Evolutionary conservation across 2,329 filamentous ascomycete genomes (phyloP).

Genomic region (Alternaria atra): DNA sequence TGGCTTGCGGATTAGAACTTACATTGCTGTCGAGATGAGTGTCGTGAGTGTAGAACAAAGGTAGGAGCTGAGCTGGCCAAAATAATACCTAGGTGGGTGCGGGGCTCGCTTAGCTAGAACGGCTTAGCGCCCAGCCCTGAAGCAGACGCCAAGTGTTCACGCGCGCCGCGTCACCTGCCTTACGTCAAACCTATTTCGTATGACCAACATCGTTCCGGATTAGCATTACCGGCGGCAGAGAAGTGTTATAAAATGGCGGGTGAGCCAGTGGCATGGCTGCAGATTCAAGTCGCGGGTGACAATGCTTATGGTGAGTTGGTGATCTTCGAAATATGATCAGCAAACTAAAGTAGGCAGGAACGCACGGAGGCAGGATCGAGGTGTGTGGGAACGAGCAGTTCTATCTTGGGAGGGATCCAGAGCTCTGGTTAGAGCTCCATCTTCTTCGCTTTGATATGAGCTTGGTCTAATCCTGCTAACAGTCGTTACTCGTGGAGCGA

Average conservation of each 20-base stretch:
- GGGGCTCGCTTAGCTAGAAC: constrained; percentile 32
- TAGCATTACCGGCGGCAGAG: background rate
- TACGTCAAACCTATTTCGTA: constrained; percentile 2
- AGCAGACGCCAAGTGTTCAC: constrained; percentile 12
- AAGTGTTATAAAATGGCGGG: constrained; percentile 32
- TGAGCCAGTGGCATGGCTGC: constrained; percentile 39
- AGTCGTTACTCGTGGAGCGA: constrained; percentile 46
- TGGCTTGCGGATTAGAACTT: constrained; percentile 35
- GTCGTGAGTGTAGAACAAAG: constrained; percentile 52
- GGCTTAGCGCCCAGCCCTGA: constrained; percentile 11
- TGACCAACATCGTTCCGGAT: background rate
- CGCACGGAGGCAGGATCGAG: constrained; percentile 34
- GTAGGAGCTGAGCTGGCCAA: constrained; percentile 28
- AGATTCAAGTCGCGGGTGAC: constrained; percentile 29
- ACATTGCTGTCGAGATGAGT: constrained; percentile 56
- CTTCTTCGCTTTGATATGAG: constrained; percentile 3
- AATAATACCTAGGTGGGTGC: constrained; percentile 32
- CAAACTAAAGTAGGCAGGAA: constrained; percentile 37
- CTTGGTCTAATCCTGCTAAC: constrained; percentile 24
- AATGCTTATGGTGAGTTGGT: constrained; percentile 28
- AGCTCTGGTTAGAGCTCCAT: constrained; percentile 41
- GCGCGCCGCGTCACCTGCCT: constrained; percentile 23
- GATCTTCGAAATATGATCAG: background rate
- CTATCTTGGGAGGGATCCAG: constrained; percentile 44
- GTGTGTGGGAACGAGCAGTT: constrained; percentile 50